These are phyloP conservation scores for Lindgomyces ingoldianus DNA, from an alignment of 495 filamentous ascomycete genomes.

Conservation along the genomic window DNA sequence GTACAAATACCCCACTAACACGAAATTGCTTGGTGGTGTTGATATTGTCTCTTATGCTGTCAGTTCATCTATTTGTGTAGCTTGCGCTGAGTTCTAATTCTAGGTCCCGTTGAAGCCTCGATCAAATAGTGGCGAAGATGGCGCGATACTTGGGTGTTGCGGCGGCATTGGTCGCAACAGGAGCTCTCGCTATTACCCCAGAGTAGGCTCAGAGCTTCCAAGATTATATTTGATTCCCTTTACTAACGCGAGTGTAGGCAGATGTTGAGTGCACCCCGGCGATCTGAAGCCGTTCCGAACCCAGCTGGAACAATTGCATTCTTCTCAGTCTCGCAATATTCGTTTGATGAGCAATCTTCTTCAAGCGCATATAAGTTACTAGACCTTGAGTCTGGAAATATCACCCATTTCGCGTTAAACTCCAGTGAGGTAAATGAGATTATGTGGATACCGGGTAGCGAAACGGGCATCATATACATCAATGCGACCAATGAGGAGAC, in stretches of 20 bases:
- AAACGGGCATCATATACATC: conserved; percentile 52
- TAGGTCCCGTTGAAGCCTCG: neutral
- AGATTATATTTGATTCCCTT: neutral
- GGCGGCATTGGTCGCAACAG: conserved; percentile 26
- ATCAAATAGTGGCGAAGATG: conserved; percentile 11
- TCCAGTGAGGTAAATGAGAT: conserved; percentile 50
- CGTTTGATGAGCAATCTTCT: conserved; percentile 47
- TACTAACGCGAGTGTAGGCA: conserved; percentile 19
- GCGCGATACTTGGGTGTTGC: conserved; percentile 18
- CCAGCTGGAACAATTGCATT: conserved; percentile 31
- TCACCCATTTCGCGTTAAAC: conserved; percentile 46
- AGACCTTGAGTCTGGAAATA: conserved; percentile 47
- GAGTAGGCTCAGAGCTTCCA: conserved; percentile 10
- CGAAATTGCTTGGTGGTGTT: neutral
- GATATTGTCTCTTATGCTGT: neutral
- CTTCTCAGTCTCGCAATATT: conserved; percentile 49
- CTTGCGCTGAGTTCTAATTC: neutral
- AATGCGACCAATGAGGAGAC: conserved; percentile 51
- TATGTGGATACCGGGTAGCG: conserved; percentile 48
- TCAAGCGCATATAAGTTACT: conserved; percentile 46
- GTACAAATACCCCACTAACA: conserved; percentile 6
- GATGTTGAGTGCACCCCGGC: conserved; percentile 36
- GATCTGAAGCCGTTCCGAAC: conserved; percentile 19
- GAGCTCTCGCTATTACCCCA: conserved; percentile 28
- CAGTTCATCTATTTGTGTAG: neutral